Base-by-base conservation (phyloP, 2,329 filamentous ascomycete genomes). In the Byssochlamys sp. region DNA sequence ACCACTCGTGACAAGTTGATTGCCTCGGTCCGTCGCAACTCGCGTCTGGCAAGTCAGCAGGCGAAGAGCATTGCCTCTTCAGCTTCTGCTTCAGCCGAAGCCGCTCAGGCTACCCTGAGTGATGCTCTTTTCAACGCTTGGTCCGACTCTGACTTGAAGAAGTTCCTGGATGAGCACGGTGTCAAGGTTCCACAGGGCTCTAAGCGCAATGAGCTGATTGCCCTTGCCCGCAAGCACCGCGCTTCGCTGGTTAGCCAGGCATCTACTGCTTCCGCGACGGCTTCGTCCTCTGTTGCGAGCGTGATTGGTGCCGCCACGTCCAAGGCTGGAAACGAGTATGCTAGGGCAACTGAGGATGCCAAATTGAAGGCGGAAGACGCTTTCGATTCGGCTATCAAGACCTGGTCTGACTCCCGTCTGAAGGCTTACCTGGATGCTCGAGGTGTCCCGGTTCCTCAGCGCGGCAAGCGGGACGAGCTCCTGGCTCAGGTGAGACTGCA, bases 151-250 rank as follows among this genome's bases (percentile, higher is more conserved):
- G 80, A 95, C 73, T 81, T 99, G 71, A 97, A 97, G 81, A 87
- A 90, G 61, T 97, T 94, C 78, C 85, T 85, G 57, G 92, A 97
- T 78, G 90, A 91, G 81, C 94, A 97, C 66, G 84, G 85, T 58
- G 88, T 99, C 69, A 81, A 81, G 78, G 90, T 96, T 54, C 94
- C 94, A 9, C 92, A 97, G 70, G 94, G 92, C 53, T 95, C 89
- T 69, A 91, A 88, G 79, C 79, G 84, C 65, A 95, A 96, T 67
- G 92, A 99, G 74, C 82, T 97, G 27, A 80, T 95, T 55, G 91
- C 92, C 55, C 83, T 97, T 61, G 87, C 92, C 62, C 90, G 92
- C 71, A 95, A 94, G 80, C 84, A 95, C 76, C 87, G 89, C 19
- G 86, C 85, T 59, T 86, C 90, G 66, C 67, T 76, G 26, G 59